phyloP scores from a whole-genome alignment of 345 rosid species.

The Rhodomyrtus tomentosa region DNA sequence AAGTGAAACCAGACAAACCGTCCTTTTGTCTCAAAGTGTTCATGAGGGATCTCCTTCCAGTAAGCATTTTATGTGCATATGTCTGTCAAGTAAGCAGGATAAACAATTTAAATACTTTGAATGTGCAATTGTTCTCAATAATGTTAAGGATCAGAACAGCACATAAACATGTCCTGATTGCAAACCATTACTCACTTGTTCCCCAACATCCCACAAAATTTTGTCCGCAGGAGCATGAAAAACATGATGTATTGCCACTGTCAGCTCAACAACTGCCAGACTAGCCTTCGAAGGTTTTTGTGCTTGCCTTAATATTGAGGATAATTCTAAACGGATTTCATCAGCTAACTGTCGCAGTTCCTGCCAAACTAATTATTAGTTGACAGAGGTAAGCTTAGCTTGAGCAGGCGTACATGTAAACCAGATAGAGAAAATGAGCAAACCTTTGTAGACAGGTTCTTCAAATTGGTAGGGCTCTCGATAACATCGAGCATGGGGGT shows the following conservation, averaged over 20 bases:
- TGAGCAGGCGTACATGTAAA: neutral
- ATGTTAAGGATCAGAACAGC: neutral
- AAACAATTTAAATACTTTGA: neutral
- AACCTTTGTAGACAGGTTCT: constrained; percentile 66
- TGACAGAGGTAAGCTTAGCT: neutral
- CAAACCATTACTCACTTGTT: constrained; percentile 41
- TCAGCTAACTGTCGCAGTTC: constrained; percentile 64
- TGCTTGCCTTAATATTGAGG: constrained; percentile 28
- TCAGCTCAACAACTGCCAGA: constrained; percentile 69
- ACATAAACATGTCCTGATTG: neutral
- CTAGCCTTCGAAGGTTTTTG: constrained; percentile 49
- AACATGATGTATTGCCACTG: constrained; percentile 74
- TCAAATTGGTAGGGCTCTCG: constrained; percentile 68
- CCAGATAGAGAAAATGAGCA: constrained; percentile 1
- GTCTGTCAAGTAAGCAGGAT: constrained; percentile 35
- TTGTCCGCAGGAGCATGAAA: constrained; percentile 83
- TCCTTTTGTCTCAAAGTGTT: constrained; percentile 45
- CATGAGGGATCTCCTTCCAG: constrained; percentile 65
- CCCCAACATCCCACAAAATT: constrained; percentile 83
- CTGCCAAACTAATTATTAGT: constrained; percentile 20
- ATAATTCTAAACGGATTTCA: constrained; percentile 60
- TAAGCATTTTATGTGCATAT: constrained; percentile 78
- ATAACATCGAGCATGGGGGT: constrained; percentile 76
- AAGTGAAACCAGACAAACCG: constrained; percentile 54
- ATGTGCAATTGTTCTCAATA: neutral